A percentile compares a stretch with the other conserved stretches of the same genome.
These are phyloP conservation scores for Porphyra umbilicalis DNA, from an alignment of 31 red algal genomes.

Conservation along the genomic window DNA sequence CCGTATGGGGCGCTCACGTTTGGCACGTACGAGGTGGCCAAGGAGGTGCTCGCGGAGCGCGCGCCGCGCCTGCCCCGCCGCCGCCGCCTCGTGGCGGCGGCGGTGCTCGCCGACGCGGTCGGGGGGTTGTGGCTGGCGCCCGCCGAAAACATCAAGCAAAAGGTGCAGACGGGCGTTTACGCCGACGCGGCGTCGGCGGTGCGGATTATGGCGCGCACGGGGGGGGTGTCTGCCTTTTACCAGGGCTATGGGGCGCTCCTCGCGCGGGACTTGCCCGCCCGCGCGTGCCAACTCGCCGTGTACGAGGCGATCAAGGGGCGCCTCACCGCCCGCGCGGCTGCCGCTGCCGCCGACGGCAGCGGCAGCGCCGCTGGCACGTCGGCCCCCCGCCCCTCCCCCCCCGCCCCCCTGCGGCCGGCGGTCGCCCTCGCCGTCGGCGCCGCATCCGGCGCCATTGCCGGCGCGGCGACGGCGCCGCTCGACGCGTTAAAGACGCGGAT, in stretches of 20 bases:
- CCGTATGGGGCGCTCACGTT: constrained; percentile 49
- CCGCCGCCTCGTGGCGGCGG: constrained; percentile 7
- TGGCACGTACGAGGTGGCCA: constrained; percentile 27
- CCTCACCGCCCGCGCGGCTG: not conserved
- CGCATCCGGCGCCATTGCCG: constrained; percentile 42
- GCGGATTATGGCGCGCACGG: constrained; percentile 18
- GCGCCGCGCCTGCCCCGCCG: not conserved
- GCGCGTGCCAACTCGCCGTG: constrained; percentile 45
- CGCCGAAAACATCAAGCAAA: constrained; percentile 36
- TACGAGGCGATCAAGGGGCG: constrained; percentile 30
- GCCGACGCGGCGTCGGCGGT: constrained; percentile 9
- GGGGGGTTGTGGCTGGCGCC: constrained; percentile 40
- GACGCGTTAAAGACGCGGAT: constrained; percentile 81
- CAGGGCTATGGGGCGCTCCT: constrained; percentile 34
- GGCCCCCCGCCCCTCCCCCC: not conserved
- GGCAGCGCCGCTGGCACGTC: not conserved
- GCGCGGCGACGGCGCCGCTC: constrained; percentile 62
- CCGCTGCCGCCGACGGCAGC: not conserved
- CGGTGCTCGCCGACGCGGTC: constrained; percentile 33
- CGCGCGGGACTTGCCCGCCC: constrained; percentile 59
- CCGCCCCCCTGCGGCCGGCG: not conserved
- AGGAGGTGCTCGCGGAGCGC: constrained; percentile 9
- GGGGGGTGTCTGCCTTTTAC: constrained; percentile 20
- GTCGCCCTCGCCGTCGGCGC: constrained; percentile 12
- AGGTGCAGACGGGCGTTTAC: constrained; percentile 52